These are phyloP conservation scores for Pythium apleroticum DNA, from an alignment of 352 stramenopile species.

Conservation along the genomic window DNA sequence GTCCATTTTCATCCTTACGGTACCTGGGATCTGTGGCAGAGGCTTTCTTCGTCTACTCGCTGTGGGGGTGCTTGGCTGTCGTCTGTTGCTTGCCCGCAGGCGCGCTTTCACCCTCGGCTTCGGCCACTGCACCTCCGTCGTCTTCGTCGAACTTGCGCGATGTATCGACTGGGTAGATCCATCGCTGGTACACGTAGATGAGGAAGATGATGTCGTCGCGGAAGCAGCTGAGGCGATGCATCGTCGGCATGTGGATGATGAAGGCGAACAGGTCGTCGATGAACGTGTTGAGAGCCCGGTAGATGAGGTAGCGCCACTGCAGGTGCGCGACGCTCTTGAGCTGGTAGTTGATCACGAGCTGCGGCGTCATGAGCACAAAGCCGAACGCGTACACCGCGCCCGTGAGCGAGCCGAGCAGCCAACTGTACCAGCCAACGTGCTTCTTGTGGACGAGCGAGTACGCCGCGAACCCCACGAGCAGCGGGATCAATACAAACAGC, in stretches of 20 bases:
- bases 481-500: conserved; percentile 67
- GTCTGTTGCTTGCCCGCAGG: background rate
- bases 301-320: conserved; percentile 94
- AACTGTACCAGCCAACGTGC: conserved; percentile 82
- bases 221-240: conserved; percentile 89
- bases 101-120: background rate
- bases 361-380: conserved; percentile 90
- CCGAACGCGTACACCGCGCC: conserved; percentile 89
- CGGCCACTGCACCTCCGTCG: conserved; percentile 17
- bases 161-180: conserved; percentile 87
- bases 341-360: conserved; percentile 94
- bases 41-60: background rate
- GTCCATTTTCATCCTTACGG: too few relatives aligned
- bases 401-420: conserved; percentile 84
- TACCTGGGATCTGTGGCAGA: too few relatives aligned
- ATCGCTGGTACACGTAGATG: conserved; percentile 91
- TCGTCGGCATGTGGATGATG: conserved; percentile 91
- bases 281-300: conserved; percentile 93
- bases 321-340: conserved; percentile 90
- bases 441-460: conserved; percentile 86
- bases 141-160: conserved; percentile 46
- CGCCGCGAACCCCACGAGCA: conserved; percentile 72
- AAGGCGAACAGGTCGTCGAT: conserved; percentile 93
- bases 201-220: conserved; percentile 92
- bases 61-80: background rate